Base-by-base conservation (phyloP, 2,329 filamentous ascomycete species). In the Fusarium nanum region DNA sequence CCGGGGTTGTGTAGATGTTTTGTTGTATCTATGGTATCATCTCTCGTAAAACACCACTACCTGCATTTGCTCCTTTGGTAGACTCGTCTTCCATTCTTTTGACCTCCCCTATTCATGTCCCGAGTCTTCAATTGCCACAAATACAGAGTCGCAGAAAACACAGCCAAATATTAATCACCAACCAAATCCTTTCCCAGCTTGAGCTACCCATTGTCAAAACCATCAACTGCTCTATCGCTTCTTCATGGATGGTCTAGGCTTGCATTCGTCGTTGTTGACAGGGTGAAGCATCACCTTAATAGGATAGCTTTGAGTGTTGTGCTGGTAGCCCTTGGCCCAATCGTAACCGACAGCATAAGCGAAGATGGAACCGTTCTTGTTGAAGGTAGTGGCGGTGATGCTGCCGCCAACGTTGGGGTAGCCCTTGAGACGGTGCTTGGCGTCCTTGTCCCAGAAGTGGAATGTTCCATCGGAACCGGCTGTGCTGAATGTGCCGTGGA, bases 401-500 rank as follows among this genome's bases (percentile, higher is more conserved):
- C 92, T 93, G 61, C 94, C 94, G 20, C 92, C 92, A 8, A 94
- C 92, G 25, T 88, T 86, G 48, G 93, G 93, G 77, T 94, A 99
- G 16, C 96, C 96, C 85, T 96, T 96, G 66, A 96, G 87, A 40
- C 93, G 87, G 81, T 96, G 92, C 82, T 96, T 96, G 64, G 93
- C 93, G 76, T 95, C 92, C 83, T 94, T 94, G 76, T 99, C 96
- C 93, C 93, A 96, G 86, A 95, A 96, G 83, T 96, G 93, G 85
- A 98, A 99, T 1, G 96, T 98, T 57, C 96, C 96, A 81, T 99
- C 96, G 34, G 91, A 92, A 58, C 96, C 96, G 49, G 96, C 94
- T 5, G 96, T 99, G 82, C 92, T 97, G 84, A 99, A 99, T n/a
- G 96, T 99, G 76, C 96, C 96, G 81, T 98, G 94, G 14, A 92